Base-by-base conservation (phyloP, 495 filamentous ascomycete genomes). In the Penicillium coprophilum region DNA sequence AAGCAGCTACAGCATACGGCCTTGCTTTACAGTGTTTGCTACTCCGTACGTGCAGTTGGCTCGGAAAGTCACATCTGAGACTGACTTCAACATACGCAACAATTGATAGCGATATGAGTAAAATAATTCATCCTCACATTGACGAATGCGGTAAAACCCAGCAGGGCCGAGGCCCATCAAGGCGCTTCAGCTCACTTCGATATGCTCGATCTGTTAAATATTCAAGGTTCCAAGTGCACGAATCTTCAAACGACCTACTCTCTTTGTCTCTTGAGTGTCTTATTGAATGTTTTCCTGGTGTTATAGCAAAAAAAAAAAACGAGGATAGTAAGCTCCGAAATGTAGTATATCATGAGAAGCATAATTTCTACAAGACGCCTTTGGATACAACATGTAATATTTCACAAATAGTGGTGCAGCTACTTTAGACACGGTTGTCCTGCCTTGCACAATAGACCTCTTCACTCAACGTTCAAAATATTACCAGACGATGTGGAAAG, bases 401-500 rank as follows among this genome's bases (percentile, higher is more conserved):
- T 21, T 41, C 39, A 43, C 13, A 12, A 43, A 43, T 20, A 11
- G 5, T 43, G 11, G 20, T 21, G 19, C 19, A 43, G 40, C 19
- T 43, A 43, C 10, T 24, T 4, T 13, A 24, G 6, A 27, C 4
- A 27, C 6, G 6, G 10, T 13, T 41, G 30, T 28, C 24, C 27
- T 20, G 8, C 17, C 23, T 9, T 6, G 2, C 8, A 6, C 10
- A 24, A 49, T 23, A 12, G 6, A 7, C 28, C 1, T 32, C 4
- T 49, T 59, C 49, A 65, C 47, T 65, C 57, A 34, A 72, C 44
- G 53, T 67, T 55, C 50, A 74, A 58, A 41, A 74, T 45, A 59
- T 73, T 60, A 7, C 73, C 72, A 15, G 76, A 79, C 15, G 76
- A 79, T 11, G 76, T 77, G 0, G 62, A 64, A 19, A 77, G 64